Conservation (phyloP, 2,329 filamentous ascomycete species). For the Penicillium capsulatum region DNA sequence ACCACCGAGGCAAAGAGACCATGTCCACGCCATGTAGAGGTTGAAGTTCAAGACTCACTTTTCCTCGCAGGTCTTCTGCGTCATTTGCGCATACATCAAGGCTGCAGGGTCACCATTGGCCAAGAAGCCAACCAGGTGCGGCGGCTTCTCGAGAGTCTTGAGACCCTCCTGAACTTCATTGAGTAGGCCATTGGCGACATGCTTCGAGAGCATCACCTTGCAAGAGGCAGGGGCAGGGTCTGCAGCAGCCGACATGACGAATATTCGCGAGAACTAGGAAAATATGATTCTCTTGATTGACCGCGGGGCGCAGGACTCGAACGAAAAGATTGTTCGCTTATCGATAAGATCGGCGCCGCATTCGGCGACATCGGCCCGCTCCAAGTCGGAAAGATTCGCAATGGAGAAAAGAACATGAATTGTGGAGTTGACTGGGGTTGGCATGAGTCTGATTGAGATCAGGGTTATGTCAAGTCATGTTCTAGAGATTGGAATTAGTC, state of each 20-base stretch:
- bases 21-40: constrained; percentile 8
- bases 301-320: constrained; percentile 13
- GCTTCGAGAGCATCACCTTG: constrained; percentile 87
- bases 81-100: constrained; percentile 93
- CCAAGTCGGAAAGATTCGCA: neutral
- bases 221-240: constrained; percentile 52
- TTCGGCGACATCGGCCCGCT: constrained; percentile 23
- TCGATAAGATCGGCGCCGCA: constrained; percentile 36
- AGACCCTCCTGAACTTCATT: constrained; percentile 73
- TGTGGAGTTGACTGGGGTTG: no score
- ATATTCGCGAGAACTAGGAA: constrained; percentile 3
- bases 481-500: no score
- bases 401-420: no score
- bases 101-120: constrained; percentile 89
- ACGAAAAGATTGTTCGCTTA: constrained; percentile 36
- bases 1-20: constrained; percentile 10
- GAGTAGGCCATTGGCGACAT: constrained; percentile 77
- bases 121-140: constrained; percentile 83
- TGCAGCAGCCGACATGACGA: constrained; percentile 31
- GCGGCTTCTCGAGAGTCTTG: constrained; percentile 65
- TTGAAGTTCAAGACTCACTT: constrained; percentile 62
- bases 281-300: constrained; percentile 8
- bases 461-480: no score
- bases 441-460: no score
- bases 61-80: constrained; percentile 90